These are phyloP conservation scores for Lepraria neglecta DNA, from an alignment of 495 filamentous ascomycete species.

Conservation along the genomic window DNA sequence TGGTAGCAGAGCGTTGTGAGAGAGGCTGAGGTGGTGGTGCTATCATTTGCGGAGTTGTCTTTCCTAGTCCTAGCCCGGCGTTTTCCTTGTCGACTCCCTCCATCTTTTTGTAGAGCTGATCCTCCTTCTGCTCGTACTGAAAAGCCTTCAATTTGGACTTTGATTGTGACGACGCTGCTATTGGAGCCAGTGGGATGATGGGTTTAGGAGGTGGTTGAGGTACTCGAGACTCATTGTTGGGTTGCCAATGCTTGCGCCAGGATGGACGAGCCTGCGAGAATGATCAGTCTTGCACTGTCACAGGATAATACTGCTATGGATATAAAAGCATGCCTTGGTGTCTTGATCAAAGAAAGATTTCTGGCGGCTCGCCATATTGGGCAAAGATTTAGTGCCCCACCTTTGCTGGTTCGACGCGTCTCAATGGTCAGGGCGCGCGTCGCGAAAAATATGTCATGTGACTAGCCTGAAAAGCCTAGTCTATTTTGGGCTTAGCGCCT, in stretches of 20 bases:
- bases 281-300: slow-evolving; percentile 1
- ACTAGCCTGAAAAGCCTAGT: too few species aligned
- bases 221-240: not conserved
- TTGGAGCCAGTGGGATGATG: slow-evolving; percentile 8
- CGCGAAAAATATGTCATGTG: too few species aligned
- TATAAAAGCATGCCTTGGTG: slow-evolving; percentile 13
- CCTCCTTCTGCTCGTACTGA: slow-evolving; percentile 40
- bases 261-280: slow-evolving; percentile 13
- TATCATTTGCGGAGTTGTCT: slow-evolving; percentile 34
- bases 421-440: not conserved
- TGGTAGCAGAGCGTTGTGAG: slow-evolving; percentile 32
- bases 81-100: slow-evolving; percentile 34
- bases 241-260: slow-evolving; percentile 20
- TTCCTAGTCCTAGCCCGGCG: slow-evolving; percentile 24
- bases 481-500: too few species aligned
- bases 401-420: slow-evolving; percentile 11
- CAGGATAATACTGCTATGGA: not conserved
- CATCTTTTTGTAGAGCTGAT: slow-evolving; percentile 1
- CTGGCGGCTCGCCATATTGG: slow-evolving; percentile 37
- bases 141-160: slow-evolving; percentile 56
- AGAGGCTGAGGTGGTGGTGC: slow-evolving; percentile 28
- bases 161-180: slow-evolving; percentile 43
- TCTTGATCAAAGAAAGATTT: slow-evolving; percentile 44
- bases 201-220: slow-evolving; percentile 1
- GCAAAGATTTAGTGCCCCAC: slow-evolving; percentile 14